Evolutionary conservation across 805 yeast species (phyloP).

Genomic region (Yamadazyma nakazawae): DNA sequence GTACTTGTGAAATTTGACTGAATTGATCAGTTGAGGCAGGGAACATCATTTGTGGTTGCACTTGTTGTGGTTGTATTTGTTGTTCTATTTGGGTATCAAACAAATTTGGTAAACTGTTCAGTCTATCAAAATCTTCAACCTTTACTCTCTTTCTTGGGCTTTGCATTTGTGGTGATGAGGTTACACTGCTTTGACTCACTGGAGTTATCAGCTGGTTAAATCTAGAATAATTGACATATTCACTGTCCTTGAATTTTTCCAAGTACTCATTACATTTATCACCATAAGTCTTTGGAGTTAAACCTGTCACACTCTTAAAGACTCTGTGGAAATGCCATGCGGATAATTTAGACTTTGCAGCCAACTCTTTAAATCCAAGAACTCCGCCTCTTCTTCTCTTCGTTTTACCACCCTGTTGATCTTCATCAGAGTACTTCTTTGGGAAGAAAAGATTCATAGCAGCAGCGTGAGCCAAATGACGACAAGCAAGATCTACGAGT

Average conservation of each 20-base stretch:
- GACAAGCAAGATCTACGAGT: conserved; percentile 73
- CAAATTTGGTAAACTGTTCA: conserved; percentile 6
- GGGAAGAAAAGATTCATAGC: conserved; percentile 40
- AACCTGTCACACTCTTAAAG: conserved; percentile 79
- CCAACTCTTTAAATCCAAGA: conserved; percentile 81
- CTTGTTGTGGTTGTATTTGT: not conserved
- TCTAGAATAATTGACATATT: conserved; percentile 14
- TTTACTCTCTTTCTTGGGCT: conserved; percentile 6
- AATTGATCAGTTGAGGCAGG: not conserved
- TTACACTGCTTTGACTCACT: conserved; percentile 4
- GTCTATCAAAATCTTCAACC: not conserved
- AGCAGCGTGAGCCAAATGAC: conserved; percentile 81
- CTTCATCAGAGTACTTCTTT: conserved; percentile 18
- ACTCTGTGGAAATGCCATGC: conserved; percentile 96
- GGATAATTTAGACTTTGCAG: conserved; percentile 74
- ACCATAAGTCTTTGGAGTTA: conserved; percentile 87
- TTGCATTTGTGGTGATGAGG: conserved; percentile 1
- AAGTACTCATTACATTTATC: conserved; percentile 72
- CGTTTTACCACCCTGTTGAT: conserved; percentile 18
- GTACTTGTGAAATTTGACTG: not conserved
- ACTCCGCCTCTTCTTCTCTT: conserved; percentile 74
- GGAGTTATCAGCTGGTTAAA: conserved; percentile 12
- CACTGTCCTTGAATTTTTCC: conserved; percentile 27
- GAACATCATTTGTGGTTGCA: not conserved
- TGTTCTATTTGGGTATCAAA: not conserved